Evolutionary conservation across 2,329 filamentous ascomycete genomes (phyloP).

Genomic region (Leptographium radiaticola): DNA sequence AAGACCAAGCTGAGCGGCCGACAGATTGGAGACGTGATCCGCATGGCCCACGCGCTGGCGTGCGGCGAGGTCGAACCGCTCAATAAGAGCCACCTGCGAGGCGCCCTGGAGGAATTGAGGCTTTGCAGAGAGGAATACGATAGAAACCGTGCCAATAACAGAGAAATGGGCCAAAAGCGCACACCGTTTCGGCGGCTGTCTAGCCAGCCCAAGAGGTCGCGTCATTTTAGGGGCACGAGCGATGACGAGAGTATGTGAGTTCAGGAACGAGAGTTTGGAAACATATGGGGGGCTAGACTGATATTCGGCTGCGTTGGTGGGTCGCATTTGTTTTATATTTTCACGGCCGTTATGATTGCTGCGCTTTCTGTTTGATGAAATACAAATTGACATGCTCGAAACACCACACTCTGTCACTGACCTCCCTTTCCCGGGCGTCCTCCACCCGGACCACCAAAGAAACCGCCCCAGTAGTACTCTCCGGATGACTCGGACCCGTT

Average conservation of each 20-base stretch:
- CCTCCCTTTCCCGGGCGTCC: no score
- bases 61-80: neutral
- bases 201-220: neutral
- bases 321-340: no score
- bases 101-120: neutral
- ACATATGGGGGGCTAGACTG: no score
- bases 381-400: no score
- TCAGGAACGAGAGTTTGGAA: no score
- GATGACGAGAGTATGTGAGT: no score
- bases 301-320: no score
- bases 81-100: neutral
- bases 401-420: no score
- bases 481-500: neutral
- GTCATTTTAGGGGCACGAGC: no score
- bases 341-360: no score
- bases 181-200: neutral
- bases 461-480: neutral
- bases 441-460: no score
- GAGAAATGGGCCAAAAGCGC: neutral
- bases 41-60: neutral
- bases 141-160: neutral
- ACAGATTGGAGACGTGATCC: neutral
- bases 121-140: neutral
- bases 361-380: no score
- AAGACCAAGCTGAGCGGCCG: neutral